Evolutionary conservation across 2,329 filamentous ascomycete species (phyloP).

Genomic region (Claviceps cyperi): DNA sequence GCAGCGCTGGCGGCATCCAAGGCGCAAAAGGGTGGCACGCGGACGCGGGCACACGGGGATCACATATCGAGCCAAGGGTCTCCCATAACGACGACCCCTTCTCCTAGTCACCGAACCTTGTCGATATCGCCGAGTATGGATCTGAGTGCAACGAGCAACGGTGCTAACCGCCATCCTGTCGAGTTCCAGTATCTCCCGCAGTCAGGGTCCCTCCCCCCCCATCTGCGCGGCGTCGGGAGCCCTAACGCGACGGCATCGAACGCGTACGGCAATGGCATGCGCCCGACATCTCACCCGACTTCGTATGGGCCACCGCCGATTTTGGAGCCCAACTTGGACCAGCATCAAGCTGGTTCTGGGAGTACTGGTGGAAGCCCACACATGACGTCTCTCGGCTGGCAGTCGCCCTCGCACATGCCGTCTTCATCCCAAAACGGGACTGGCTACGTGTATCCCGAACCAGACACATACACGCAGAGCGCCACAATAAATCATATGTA

Average conservation of each 20-base stretch:
- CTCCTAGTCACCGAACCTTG: conserved; percentile 62
- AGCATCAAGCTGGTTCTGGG: conserved; percentile 48
- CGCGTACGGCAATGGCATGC: conserved; percentile 33
- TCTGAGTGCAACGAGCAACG: conserved; percentile 46
- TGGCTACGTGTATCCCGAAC: conserved; percentile 68
- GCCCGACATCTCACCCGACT: conserved; percentile 74
- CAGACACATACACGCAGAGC: conserved; percentile 53
- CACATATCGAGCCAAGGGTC: conserved; percentile 58
- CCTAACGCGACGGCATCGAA: conserved; percentile 53
- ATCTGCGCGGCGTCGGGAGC: conserved; percentile 64
- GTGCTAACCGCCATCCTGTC: conserved; percentile 46
- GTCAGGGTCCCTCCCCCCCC: conserved; percentile 65
- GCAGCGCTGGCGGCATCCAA: conserved; percentile 57
- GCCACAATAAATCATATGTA: conserved; percentile 54
- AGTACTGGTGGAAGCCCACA: conserved; percentile 79
- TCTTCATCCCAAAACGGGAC: conserved; percentile 55
- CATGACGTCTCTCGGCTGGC: conserved; percentile 70
- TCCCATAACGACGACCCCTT: conserved; percentile 66
- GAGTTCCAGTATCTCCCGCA: conserved; percentile 62
- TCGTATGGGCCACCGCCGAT: conserved; percentile 73
- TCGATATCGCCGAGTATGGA: conserved; percentile 71
- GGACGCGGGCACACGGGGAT: conserved; percentile 54
- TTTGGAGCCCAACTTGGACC: conserved; percentile 72
- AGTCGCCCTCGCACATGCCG: conserved; percentile 63
- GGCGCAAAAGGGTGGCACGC: conserved; percentile 21